Evolutionary conservation across 2,329 filamentous ascomycete species (phyloP).

Genomic region (Pezicula neosporulosa): DNA sequence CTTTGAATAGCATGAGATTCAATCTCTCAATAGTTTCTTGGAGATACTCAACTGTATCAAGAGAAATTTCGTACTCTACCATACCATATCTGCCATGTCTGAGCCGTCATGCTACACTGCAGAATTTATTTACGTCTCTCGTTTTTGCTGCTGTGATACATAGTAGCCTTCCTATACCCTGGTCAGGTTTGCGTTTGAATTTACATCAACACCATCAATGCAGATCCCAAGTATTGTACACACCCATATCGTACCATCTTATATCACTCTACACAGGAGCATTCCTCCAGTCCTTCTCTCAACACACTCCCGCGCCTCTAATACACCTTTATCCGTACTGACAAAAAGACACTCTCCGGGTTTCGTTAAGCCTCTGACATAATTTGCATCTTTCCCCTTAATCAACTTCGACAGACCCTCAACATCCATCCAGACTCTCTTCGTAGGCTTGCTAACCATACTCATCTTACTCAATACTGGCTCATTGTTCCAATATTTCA

Average conservation of each 20-base stretch:
- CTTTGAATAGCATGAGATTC: slow-evolving; percentile 5
- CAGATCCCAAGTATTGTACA: slow-evolving; percentile 10
- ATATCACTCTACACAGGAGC: slow-evolving; percentile 60
- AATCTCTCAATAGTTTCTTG: neutral
- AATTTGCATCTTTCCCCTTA: slow-evolving; percentile 52
- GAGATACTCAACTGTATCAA: neutral
- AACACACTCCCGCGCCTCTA: slow-evolving; percentile 68
- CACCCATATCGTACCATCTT: slow-evolving; percentile 12
- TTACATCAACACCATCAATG: slow-evolving; percentile 13
- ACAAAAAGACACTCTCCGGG: slow-evolving; percentile 69
- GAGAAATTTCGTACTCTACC: too few species aligned
- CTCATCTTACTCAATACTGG: slow-evolving; percentile 63
- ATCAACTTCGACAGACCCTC: slow-evolving; percentile 54
- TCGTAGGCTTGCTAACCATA: slow-evolving; percentile 65
- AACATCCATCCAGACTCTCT: slow-evolving; percentile 60
- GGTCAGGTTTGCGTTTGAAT: neutral
- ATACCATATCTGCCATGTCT: too few species aligned
- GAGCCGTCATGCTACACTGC: too few species aligned
- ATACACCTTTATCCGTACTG: slow-evolving; percentile 61
- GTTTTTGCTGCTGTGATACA: neutral
- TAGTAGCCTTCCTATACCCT: neutral
- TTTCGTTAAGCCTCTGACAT: slow-evolving; percentile 60
- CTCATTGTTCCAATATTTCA: slow-evolving; percentile 73
- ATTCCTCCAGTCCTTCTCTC: slow-evolving; percentile 67
- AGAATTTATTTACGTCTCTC: neutral